Percentiles rank a stretch among this genome's conserved stretches.
Evolutionary conservation across 352 stramenopile genomes (phyloP).

Genomic region (Pythium rishiriense): DNA sequence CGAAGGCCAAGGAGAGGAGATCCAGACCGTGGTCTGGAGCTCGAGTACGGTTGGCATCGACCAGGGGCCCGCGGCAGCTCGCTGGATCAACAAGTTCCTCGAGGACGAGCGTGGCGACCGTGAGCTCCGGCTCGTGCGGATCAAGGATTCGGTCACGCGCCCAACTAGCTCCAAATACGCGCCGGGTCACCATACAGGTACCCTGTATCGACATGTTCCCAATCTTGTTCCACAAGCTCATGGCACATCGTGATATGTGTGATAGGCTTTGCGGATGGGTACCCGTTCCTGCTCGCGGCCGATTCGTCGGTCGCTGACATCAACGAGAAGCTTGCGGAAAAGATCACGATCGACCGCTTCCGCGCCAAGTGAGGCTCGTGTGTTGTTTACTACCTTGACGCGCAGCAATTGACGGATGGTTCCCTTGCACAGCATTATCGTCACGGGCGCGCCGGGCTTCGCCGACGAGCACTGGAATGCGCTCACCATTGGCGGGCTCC

Average conservation of each 20-base stretch:
- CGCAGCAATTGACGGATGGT: background rate
- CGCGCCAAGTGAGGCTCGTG: conserved; percentile 61
- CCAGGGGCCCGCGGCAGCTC: conserved; percentile 54
- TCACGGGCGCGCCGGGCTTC: conserved; percentile 63
- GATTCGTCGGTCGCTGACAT: conserved; percentile 62
- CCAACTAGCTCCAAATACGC: conserved; percentile 61
- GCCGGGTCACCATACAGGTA: conserved; percentile 51
- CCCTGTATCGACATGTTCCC: background rate
- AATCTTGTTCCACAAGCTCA: background rate
- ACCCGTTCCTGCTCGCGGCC: conserved; percentile 68
- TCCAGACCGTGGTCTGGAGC: conserved; percentile 62
- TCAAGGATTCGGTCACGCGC: conserved; percentile 61
- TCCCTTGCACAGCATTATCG: conserved; percentile 54
- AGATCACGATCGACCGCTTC: conserved; percentile 80
- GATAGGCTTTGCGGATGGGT: conserved; percentile 74
- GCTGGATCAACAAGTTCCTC: conserved; percentile 69
- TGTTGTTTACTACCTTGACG: background rate
- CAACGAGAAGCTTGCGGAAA: conserved; percentile 50
- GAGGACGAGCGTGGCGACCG: conserved; percentile 34
- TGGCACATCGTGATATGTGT: too few species aligned
- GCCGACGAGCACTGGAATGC: conserved; percentile 77
- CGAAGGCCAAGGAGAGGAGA: conserved; percentile 31
- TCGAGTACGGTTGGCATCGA: conserved; percentile 53
- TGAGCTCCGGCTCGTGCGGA: conserved; percentile 53
- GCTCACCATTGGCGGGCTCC: conserved; percentile 49